These are phyloP conservation scores for Pseudonitzschia delicatissima DNA, from an alignment of 108 stramenopile genomes.

Conservation along the genomic window DNA sequence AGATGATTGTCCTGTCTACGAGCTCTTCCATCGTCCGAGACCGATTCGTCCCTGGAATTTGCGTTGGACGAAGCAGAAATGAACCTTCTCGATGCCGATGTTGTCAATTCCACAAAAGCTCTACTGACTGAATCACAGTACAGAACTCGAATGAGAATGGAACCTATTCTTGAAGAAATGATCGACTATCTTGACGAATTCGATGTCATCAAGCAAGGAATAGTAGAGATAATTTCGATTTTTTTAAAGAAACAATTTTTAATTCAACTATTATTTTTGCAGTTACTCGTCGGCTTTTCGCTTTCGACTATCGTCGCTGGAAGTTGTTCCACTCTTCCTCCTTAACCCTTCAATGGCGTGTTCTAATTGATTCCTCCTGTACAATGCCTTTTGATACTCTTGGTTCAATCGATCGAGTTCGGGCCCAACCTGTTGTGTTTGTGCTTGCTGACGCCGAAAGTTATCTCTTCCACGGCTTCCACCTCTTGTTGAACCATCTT, in stretches of 20 bases:
- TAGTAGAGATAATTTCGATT: neutral
- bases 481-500: slow-evolving; percentile 38
- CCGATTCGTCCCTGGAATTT: slow-evolving; percentile 4
- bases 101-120: slow-evolving; percentile 17
- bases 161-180: slow-evolving; percentile 36
- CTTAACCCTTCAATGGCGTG: slow-evolving; percentile 46
- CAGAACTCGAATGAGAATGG: slow-evolving; percentile 22
- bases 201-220: neutral
- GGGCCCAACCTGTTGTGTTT: slow-evolving; percentile 33
- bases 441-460: slow-evolving; percentile 52
- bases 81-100: slow-evolving; percentile 20
- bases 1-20: slow-evolving; percentile 31
- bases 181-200: slow-evolving; percentile 21
- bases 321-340: slow-evolving; percentile 11
- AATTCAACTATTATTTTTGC: slow-evolving; percentile 1
- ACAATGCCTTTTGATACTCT: slow-evolving; percentile 47
- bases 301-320: neutral
- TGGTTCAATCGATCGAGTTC: slow-evolving; percentile 38
- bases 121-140: slow-evolving; percentile 23
- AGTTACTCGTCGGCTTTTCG: neutral
- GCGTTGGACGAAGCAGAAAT: neutral
- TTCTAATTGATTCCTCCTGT: slow-evolving; percentile 55
- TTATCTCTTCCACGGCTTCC: slow-evolving; percentile 61
- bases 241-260: neutral
- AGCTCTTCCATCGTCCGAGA: slow-evolving; percentile 7